Evolutionary conservation across 495 filamentous ascomycete genomes (phyloP).

Genomic region (Aspergillus avenaceus): DNA sequence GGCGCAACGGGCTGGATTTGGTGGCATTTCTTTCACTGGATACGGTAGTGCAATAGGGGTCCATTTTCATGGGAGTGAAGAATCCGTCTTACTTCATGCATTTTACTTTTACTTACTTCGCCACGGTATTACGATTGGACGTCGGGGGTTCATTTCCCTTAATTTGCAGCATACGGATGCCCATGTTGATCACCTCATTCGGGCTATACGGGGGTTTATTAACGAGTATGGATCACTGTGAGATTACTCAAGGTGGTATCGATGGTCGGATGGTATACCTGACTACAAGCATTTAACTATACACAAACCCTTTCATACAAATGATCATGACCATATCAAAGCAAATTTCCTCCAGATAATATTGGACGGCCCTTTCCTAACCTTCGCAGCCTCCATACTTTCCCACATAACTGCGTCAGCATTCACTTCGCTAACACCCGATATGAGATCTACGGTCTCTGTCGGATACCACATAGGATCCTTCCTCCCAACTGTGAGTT

Average conservation of each 20-base stretch:
- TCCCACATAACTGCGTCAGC: not conserved
- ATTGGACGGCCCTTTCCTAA: not conserved
- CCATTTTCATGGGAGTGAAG: not conserved
- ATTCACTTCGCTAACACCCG: not conserved
- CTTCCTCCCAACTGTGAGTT: constrained; percentile 15
- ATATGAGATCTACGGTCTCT: not conserved
- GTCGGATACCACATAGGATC: not conserved
- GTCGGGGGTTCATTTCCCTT: constrained; percentile 38
- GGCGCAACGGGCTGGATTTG: not conserved
- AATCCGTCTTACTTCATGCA: not conserved
- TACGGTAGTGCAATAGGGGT: not conserved
- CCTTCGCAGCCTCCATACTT: not conserved
- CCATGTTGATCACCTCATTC: constrained; percentile 35
- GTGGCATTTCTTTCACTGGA: not conserved
- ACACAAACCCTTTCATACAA: too few relatives aligned
- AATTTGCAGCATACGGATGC: constrained; percentile 35
- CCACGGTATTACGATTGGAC: constrained; percentile 39
- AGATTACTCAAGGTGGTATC: too few relatives aligned
- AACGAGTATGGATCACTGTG: not conserved
- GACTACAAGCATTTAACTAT: too few relatives aligned
- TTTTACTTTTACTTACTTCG: not conserved
- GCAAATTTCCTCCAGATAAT: not conserved
- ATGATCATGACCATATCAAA: not conserved
- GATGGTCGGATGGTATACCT: too few relatives aligned
- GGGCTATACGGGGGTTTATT: constrained; percentile 2